Base-by-base conservation (phyloP, 208 protist genomes). In the Trypanosomatidae sp. region DNA sequence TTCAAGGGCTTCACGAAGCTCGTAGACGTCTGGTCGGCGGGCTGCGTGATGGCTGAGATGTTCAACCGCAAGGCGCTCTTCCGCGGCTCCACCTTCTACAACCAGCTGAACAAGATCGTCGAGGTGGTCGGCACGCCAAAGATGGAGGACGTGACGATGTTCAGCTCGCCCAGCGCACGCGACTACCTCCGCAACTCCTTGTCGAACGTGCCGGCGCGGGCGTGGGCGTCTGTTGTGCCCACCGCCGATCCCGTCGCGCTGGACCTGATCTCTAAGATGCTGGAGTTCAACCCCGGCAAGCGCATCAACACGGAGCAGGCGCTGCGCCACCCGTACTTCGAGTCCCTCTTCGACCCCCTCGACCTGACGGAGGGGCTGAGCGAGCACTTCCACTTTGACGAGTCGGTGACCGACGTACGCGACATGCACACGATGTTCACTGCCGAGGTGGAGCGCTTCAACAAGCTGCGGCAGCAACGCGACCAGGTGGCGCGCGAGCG, bases 1-100 rank as follows among this genome's bases (percentile, higher is more conserved):
- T 98, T 91, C 71, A 98, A 94, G 69, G 85, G 93, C 59, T 99
- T 98, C 78, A 94, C 90, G 13, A 95, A 97, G 77, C 73, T 93
- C 30, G 90, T 97, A 13, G 93, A 97, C 52, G 82, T 97, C 30
- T 97, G 93, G 93, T 97, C 93, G 19, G 91, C 91, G 1, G 93
- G 93, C 46, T 97, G 93, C 73, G 90, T 97, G n/a, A 95, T 97
- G 90, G 91, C 84, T 43, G 91, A 97, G 79, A 84, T 97, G 53
- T 97, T 94, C 79, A 96, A 96, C 79, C 87, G 93, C 66, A 95
- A 94, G 72, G 85, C 91, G 25, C 89, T 97, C 50, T 97, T 97
- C 77, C 91, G 90, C 47, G 93, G 93, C 66, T 89, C 89, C n/a
- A 96, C 89, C 15, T 97, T 96, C 71, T 97, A 95, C 89, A 96